phyloP scores from a whole-genome alignment of 2,329 filamentous ascomycete species.

The Chaetomium strumarium region DNA sequence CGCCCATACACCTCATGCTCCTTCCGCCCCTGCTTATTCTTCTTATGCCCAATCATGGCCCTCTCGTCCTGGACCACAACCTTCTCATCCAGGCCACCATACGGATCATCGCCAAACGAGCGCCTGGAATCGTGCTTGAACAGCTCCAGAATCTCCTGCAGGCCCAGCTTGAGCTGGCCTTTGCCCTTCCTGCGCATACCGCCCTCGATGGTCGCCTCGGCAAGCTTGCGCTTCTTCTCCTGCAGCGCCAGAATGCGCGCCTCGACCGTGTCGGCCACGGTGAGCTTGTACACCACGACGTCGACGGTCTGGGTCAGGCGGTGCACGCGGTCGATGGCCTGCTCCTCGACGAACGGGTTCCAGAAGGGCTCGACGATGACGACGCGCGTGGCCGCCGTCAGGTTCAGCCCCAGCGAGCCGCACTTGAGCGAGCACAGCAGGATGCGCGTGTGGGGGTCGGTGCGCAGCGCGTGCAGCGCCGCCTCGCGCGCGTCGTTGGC shows the following conservation, averaged over 20 bases:
- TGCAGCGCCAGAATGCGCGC: slow-evolving; percentile 92
- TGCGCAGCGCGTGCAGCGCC: slow-evolving; percentile 69
- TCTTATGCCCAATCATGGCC: slow-evolving; percentile 6
- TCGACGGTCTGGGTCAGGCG: slow-evolving; percentile 95
- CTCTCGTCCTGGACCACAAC: slow-evolving; percentile 16
- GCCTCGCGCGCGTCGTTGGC: slow-evolving; percentile 87
- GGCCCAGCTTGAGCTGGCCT: slow-evolving; percentile 67
- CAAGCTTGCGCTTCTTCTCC: slow-evolving; percentile 85
- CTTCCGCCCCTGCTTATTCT: slow-evolving; percentile 12
- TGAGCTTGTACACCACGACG: slow-evolving; percentile 92
- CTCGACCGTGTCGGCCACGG: slow-evolving; percentile 80
- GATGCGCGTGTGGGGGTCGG: slow-evolving; percentile 68
- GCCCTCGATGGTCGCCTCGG: slow-evolving; percentile 85
- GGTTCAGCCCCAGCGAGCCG: slow-evolving; percentile 84
- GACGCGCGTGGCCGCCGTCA: slow-evolving; percentile 88
- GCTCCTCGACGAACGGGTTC: slow-evolving; percentile 98
- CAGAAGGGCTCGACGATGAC: slow-evolving; percentile 97
- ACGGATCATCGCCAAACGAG: not conserved
- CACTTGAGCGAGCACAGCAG: slow-evolving; percentile 92
- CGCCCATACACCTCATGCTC: slow-evolving; percentile 25
- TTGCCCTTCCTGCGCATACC: slow-evolving; percentile 60
- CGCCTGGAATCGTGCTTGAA: slow-evolving; percentile 61
- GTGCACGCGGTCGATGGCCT: slow-evolving; percentile 96
- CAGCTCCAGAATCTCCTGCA: slow-evolving; percentile 88
- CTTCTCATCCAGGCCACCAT: slow-evolving; percentile 8